phyloP scores from a whole-genome alignment of 345 rosid genomes.

The Heritiera fomes region DNA sequence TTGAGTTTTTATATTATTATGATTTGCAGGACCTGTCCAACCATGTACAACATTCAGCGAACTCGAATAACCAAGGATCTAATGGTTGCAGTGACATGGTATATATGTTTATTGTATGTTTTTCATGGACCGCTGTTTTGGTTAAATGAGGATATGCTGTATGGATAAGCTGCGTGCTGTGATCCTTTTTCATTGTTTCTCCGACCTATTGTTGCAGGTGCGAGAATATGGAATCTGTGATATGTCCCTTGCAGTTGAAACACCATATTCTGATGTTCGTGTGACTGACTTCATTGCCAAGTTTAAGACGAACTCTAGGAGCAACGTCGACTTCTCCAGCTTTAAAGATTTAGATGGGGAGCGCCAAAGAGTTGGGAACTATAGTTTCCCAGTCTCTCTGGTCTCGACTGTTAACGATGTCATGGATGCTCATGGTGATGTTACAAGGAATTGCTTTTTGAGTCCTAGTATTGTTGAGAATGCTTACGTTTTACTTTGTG shows the following conservation, averaged over 20 bases:
- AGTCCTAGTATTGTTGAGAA: not conserved
- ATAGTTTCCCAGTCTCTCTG: not conserved
- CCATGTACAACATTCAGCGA: not conserved
- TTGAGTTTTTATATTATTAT: no score
- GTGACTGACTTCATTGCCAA: not conserved
- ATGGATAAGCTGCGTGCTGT: not conserved
- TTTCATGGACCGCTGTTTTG: no score
- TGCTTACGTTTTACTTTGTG: not conserved
- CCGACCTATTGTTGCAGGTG: not conserved
- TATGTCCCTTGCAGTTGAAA: not conserved
- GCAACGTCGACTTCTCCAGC: not conserved
- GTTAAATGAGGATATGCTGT: no score
- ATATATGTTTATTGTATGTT: no score
- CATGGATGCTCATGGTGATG: not conserved
- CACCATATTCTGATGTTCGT: not conserved
- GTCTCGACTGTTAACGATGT: not conserved
- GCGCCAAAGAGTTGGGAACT: not conserved
- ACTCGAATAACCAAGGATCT: not conserved
- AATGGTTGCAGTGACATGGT: no score
- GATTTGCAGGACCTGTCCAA: no score
- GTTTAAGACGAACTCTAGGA: not conserved
- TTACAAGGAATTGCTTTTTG: not conserved
- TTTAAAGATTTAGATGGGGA: conserved; percentile 5
- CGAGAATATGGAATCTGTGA: not conserved
- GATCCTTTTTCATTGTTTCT: not conserved